Percentiles rank a stretch among this genome's conserved stretches.
phyloP scores from a whole-genome alignment of 306 rosid genomes.

The Adenanthera pavonina region DNA sequence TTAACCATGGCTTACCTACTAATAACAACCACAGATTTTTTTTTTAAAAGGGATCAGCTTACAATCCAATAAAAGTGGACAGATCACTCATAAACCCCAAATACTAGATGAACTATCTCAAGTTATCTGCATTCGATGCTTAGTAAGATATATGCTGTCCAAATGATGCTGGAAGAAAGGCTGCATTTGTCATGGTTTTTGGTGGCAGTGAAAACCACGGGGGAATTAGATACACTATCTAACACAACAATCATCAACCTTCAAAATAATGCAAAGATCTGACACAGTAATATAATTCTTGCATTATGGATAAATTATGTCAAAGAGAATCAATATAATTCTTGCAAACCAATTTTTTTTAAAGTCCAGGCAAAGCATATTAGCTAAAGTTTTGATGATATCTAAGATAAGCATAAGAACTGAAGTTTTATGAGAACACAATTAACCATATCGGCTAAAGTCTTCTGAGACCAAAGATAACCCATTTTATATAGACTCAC shows the following conservation, averaged over 20 bases:
- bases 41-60: not conserved
- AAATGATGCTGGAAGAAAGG: not conserved
- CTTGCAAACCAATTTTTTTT: not conserved
- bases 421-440: not conserved
- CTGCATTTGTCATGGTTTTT: not conserved
- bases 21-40: not conserved
- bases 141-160: not conserved
- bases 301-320: not conserved
- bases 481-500: not conserved
- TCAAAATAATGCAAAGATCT: not conserved
- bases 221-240: not conserved
- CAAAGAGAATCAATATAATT: not conserved
- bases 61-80: not conserved
- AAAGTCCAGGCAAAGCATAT: not conserved
- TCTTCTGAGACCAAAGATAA: not conserved
- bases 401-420: not conserved
- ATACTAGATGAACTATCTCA: not conserved
- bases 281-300: not conserved
- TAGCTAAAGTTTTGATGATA: not conserved
- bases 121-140: not conserved
- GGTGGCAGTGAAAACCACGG: not conserved
- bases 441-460: not conserved
- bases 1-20: conserved; percentile 63
- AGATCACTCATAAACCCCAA: not conserved
- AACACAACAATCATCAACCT: not conserved